Evolutionary conservation across 768 basidiomycete species (phyloP), one percentile per base, ranked within the genome.

Genomic region (Boletus bicolor): DNA sequence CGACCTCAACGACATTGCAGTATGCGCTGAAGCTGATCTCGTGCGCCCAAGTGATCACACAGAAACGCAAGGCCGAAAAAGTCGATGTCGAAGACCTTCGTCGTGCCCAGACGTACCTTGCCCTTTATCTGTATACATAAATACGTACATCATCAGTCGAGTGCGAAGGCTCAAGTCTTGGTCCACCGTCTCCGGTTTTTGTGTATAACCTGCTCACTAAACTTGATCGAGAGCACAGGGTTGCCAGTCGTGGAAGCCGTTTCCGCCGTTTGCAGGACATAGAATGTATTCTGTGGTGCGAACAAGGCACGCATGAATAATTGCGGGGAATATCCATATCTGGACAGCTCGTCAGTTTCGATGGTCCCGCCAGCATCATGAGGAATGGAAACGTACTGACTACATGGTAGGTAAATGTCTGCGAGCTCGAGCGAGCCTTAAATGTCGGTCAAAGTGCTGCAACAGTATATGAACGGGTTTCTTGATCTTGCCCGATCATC

Each of bases 1-100:
- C n/a, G 35, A 90, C 93, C 3, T 82, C 85, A 2, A 96, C 93
- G 60, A 95, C 96, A 7, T 78, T 98, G 39, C 87, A 96, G 53
- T 98, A 97, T 67, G 90, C 93, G 0, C 82, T 98, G 43, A 96
- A 98, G 74, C 77, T 98, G 53, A 98, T 99, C 60, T 94, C 95
- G 1, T 93, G 93, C 46, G 91, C 90, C 0, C 86, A 91, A 60
- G 83, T 97, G 44, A 77, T 96, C 17, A 90, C 96, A 7, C 79
- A 83, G 58, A 88, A 93, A 65, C 83, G 96, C 32, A 94, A 92
- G 62, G 77, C 82, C 9, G 86, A 87, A 51, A 76, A 79, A 34
- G 94, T 98, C 10, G 91, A 88, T 39, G 87, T 91, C 0, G 85
- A 89, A 48, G 96, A 98, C 69, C 77, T 98, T 34, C 75, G 89